A percentile compares a stretch with the other conserved stretches of the same genome.
Conservation (phyloP, 1,139 yeast species). For the Pichia sp. region DNA sequence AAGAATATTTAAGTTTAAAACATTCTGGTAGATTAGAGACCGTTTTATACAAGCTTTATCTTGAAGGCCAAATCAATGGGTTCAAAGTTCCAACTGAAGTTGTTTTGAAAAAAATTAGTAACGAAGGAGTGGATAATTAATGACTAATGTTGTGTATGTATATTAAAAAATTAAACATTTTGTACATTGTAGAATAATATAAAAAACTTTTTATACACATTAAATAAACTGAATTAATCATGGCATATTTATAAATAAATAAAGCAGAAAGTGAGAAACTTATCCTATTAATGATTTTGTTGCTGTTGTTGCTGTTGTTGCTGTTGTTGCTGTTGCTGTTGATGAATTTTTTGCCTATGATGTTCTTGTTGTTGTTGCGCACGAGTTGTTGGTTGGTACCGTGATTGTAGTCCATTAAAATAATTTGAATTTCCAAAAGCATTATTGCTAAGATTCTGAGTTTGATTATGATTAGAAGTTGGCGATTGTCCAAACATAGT, state of each 20-base stretch:
- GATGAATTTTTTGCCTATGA: not conserved
- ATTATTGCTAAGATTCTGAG: not conserved
- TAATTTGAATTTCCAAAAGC: not conserved
- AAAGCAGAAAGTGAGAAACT: not conserved
- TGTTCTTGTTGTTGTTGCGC: constrained; percentile 23
- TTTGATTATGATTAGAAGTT: not conserved
- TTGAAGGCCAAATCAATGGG: constrained; percentile 62
- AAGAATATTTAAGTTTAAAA: constrained; percentile 58
- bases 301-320: not conserved
- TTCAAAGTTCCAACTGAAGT: constrained; percentile 48
- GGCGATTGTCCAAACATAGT: constrained; percentile 8
- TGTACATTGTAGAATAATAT: not conserved
- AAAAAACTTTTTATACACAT: not conserved
- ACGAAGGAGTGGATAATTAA: not conserved
- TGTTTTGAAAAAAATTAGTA: constrained; percentile 2
- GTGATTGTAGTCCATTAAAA: constrained; percentile 1
- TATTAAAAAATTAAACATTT: not conserved
- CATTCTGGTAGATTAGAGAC: constrained; percentile 54
- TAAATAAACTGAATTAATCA: not conserved
- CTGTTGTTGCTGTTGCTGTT: not conserved
- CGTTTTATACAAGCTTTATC: constrained; percentile 59
- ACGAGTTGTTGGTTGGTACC: constrained; percentile 24
- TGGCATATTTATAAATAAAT: not conserved
- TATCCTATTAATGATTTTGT: not conserved
- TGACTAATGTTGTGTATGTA: not conserved